Conservation (phyloP, 2,329 filamentous ascomycete genomes). For the Alternaria hordeiaustralica region DNA sequence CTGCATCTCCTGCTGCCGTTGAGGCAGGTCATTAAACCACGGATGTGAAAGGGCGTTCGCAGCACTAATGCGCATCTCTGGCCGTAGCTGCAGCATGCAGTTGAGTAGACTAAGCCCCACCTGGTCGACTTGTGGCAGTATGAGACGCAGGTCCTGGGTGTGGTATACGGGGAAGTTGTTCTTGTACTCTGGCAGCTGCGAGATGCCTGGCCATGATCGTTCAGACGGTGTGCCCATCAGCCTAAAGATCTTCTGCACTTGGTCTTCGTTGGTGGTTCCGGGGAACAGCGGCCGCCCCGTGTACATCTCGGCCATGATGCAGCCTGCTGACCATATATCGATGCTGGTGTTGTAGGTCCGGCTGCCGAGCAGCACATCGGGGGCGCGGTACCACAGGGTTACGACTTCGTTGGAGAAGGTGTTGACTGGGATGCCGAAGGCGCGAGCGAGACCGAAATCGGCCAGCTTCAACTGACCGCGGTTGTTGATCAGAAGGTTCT, state of each 20-base stretch:
- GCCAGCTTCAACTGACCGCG: slow-evolving; percentile 91
- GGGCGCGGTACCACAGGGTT: slow-evolving; percentile 96
- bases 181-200: slow-evolving; percentile 97
- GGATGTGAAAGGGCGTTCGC: slow-evolving; percentile 85
- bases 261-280: slow-evolving; percentile 97
- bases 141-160: slow-evolving; percentile 85
- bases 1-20: slow-evolving; percentile 52
- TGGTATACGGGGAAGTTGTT: slow-evolving; percentile 91
- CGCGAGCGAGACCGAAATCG: slow-evolving; percentile 91
- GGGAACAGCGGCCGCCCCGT: slow-evolving; percentile 95
- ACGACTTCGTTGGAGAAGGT: slow-evolving; percentile 99
- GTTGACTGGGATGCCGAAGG: slow-evolving; percentile 96
- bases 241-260: slow-evolving; percentile 95
- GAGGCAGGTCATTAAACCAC: slow-evolving; percentile 83
- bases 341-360: slow-evolving; percentile 99
- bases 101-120: slow-evolving; percentile 85
- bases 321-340: slow-evolving; percentile 98
- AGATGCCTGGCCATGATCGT: slow-evolving; percentile 93
- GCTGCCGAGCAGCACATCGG: slow-evolving; percentile 91
- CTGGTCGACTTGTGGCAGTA: slow-evolving; percentile 88
- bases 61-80: slow-evolving; percentile 83
- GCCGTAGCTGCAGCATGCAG: slow-evolving; percentile 89
- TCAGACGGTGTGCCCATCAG: slow-evolving; percentile 98
- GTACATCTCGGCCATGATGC: slow-evolving; percentile 99
- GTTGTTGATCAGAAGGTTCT: slow-evolving; percentile 93